Evolutionary conservation across 2,329 filamentous ascomycete genomes (phyloP).

Genomic region (Cladosporium phlei): DNA sequence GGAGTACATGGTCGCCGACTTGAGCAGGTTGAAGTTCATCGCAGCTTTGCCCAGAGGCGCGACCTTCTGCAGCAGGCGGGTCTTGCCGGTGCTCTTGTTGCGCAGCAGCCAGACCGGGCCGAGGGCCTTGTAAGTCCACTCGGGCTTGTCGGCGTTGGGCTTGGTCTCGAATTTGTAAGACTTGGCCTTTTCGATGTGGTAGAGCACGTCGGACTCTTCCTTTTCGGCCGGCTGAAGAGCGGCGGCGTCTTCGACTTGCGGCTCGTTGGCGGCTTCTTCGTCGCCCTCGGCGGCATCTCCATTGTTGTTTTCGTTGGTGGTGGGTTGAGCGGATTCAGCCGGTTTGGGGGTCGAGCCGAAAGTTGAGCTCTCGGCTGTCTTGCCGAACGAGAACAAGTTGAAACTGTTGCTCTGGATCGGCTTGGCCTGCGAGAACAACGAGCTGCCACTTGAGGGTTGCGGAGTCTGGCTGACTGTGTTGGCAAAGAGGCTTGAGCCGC

Average conservation of each 20-base stretch:
- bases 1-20: slow-evolving; percentile 56
- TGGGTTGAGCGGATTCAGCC: slow-evolving; percentile 37
- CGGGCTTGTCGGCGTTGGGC: slow-evolving; percentile 47
- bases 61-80: slow-evolving; percentile 67
- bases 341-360: slow-evolving; percentile 6
- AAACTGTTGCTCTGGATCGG: slow-evolving; percentile 1
- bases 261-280: slow-evolving; percentile 26
- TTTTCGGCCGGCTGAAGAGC: slow-evolving; percentile 58
- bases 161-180: slow-evolving; percentile 57
- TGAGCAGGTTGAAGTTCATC: slow-evolving; percentile 64
- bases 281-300: slow-evolving; percentile 28
- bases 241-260: slow-evolving; percentile 64
- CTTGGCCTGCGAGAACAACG: slow-evolving; percentile 7
- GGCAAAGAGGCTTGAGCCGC: not conserved
- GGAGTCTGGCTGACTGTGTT: slow-evolving; percentile 8
- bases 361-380: not conserved
- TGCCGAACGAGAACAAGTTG: slow-evolving; percentile 12
- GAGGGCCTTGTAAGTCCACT: slow-evolving; percentile 66
- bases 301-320: slow-evolving; percentile 39
- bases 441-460: slow-evolving; percentile 6
- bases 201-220: slow-evolving; percentile 63
- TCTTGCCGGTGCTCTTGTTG: slow-evolving; percentile 63
- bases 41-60: slow-evolving; percentile 70
- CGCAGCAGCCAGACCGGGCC: slow-evolving; percentile 69
- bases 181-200: slow-evolving; percentile 64